Evolutionary conservation across 345 rosid genomes (phyloP).

Genomic region (Bruguiera gymnorhiza): DNA sequence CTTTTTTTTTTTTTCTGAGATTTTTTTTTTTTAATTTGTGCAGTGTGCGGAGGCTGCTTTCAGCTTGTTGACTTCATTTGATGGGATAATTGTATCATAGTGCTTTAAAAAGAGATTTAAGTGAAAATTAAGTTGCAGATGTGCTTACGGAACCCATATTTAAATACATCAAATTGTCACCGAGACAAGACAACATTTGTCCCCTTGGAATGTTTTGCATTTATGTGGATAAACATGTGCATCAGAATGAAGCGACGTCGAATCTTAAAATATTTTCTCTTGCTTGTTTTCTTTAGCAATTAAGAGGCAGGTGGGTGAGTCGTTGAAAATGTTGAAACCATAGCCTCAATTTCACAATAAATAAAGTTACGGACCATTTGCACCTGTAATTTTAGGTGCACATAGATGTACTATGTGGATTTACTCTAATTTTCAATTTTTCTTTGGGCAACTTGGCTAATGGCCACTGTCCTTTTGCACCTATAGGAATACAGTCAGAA

Average conservation of each 20-base stretch:
- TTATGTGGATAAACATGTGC: not conserved
- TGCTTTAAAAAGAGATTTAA: not conserved
- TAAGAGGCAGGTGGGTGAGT: no score
- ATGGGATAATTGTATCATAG: not conserved
- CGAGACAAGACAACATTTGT: slow-evolving; percentile 12
- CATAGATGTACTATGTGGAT: no score
- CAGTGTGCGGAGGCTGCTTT: not conserved
- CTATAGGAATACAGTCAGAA: no score
- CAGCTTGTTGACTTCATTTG: not conserved
- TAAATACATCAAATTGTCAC: slow-evolving; percentile 6
- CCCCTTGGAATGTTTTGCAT: slow-evolving; percentile 9
- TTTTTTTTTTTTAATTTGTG: no score
- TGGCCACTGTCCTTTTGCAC: no score
- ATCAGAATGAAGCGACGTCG: not conserved
- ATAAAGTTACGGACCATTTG: no score
- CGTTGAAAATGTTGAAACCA: no score
- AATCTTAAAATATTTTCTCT: not conserved
- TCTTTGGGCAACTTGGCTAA: no score
- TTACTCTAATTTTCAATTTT: no score
- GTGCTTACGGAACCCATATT: slow-evolving; percentile 23
- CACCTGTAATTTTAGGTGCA: no score
- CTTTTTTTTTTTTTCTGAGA: no score
- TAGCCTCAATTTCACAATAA: no score
- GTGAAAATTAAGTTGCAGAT: not conserved
- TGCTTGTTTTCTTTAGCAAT: not conserved